Conservation (phyloP, 2,329 filamentous ascomycete genomes). For the Ceratocystiopsis brevicomis region DNA sequence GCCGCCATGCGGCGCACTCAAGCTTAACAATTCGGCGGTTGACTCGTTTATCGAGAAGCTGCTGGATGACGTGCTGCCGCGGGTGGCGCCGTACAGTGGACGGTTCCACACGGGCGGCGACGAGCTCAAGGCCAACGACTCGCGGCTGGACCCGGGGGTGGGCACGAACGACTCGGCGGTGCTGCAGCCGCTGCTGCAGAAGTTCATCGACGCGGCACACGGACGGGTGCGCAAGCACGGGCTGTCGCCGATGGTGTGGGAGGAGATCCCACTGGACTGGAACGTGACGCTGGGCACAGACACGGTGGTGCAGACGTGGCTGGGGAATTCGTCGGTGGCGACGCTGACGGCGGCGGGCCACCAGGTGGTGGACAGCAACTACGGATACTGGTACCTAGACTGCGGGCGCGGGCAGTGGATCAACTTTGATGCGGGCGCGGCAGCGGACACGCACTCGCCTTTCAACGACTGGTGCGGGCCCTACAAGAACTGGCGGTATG, state of each 20-base stretch:
- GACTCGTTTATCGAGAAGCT: constrained; percentile 52
- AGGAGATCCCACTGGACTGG: constrained; percentile 68
- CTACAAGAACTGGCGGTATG: constrained; percentile 60
- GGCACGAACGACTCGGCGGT: constrained; percentile 43
- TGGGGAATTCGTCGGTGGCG: constrained; percentile 41
- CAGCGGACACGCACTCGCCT: constrained; percentile 38
- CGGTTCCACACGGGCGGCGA: constrained; percentile 82
- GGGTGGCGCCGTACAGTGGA: constrained; percentile 46
- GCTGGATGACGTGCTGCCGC: constrained; percentile 58
- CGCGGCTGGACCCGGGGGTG: constrained; percentile 54
- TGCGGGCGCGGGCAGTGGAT: constrained; percentile 68
- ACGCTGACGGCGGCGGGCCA: constrained; percentile 42
- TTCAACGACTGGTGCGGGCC: constrained; percentile 70
- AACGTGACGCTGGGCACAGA: constrained; percentile 53
- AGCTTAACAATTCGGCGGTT: constrained; percentile 54
- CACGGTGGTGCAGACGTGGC: constrained; percentile 65
- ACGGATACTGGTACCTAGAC: constrained; percentile 69
- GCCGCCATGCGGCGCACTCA: constrained; percentile 50
- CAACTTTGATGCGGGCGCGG: constrained; percentile 41
- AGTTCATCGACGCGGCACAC: constrained; percentile 55
- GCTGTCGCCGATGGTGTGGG: constrained; percentile 65
- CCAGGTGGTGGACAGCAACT: constrained; percentile 57
- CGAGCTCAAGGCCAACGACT: constrained; percentile 63
- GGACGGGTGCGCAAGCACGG: constrained; percentile 41
- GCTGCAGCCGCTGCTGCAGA: constrained; percentile 58